These are phyloP conservation scores for Cardiospermum halicacabum DNA, from an alignment of 345 rosid genomes.

Conservation along the genomic window DNA sequence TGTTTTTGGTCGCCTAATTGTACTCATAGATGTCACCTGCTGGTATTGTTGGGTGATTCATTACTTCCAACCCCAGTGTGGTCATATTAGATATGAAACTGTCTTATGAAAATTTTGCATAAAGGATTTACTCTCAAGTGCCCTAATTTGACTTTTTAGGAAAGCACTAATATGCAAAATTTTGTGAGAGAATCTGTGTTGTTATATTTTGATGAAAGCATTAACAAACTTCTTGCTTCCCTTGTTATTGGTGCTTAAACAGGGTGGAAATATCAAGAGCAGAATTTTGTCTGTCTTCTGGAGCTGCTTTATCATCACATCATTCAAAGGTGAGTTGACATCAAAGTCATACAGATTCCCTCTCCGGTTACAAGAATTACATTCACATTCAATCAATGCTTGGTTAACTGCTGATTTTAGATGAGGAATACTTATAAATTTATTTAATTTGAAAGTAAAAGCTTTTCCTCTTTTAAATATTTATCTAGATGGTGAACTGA, in stretches of 20 bases:
- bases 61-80: not conserved
- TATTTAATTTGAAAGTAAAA: not conserved
- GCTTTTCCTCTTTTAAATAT: not conserved
- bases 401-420: not conserved
- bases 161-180: not conserved
- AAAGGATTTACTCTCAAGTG: not conserved
- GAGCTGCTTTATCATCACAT: constrained; percentile 47
- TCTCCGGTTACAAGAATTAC: not conserved
- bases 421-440: not conserved
- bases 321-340: constrained; percentile 50
- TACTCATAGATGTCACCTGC: not conserved
- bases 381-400: not conserved
- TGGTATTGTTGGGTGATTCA: not conserved
- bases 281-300: constrained; percentile 48
- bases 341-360: not conserved
- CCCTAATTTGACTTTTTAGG: not conserved
- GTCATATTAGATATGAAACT: not conserved
- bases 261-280: constrained; percentile 43
- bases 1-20: not conserved
- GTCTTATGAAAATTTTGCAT: not conserved
- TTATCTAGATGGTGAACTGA: not conserved
- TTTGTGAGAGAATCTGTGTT: not conserved
- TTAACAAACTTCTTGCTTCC: not conserved
- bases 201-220: not conserved
- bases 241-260: constrained; percentile 20